These are phyloP conservation scores for Candida montana DNA, from an alignment of 805 yeast genomes.

Conservation along the genomic window DNA sequence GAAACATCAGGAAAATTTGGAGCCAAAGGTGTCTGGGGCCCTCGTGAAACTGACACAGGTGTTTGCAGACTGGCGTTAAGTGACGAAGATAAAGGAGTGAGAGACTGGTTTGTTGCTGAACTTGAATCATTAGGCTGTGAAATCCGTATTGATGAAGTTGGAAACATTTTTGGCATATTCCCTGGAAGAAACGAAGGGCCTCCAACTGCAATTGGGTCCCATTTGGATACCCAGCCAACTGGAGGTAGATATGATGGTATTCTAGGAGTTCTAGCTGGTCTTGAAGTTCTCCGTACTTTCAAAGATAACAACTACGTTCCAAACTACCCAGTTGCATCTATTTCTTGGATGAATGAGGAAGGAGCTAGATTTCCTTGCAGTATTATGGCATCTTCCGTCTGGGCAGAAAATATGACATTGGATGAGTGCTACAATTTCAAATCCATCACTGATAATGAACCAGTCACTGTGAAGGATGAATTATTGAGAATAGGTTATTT, in stretches of 20 bases:
- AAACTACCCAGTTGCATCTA: conserved; percentile 58
- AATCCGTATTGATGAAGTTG: conserved; percentile 57
- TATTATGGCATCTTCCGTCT: conserved; percentile 61
- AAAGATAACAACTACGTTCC: conserved; percentile 55
- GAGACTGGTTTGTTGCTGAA: conserved; percentile 61
- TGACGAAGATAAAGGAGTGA: conserved; percentile 57
- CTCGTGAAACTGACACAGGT: conserved; percentile 49
- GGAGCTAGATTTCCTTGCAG: conserved; percentile 74
- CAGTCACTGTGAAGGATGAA: conserved; percentile 48
- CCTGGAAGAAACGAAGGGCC: conserved; percentile 47
- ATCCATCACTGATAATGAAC: conserved; percentile 49
- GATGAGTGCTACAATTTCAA: conserved; percentile 46
- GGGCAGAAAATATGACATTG: conserved; percentile 48
- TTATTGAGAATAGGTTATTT: conserved; percentile 57
- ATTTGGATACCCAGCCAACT: conserved; percentile 72
- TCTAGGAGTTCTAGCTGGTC: conserved; percentile 60
- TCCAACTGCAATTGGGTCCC: conserved; percentile 70
- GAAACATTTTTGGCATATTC: conserved; percentile 61
- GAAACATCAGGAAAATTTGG: conserved; percentile 54
- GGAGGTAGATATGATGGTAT: conserved; percentile 78
- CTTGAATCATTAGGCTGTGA: conserved; percentile 49
- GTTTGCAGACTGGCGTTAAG: conserved; percentile 59
- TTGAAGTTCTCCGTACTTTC: conserved; percentile 61
- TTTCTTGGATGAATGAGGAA: conserved; percentile 75
- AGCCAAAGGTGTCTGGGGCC: conserved; percentile 60